Evolutionary conservation across 2,329 filamentous ascomycete species (phyloP).

Genomic region (Colletotrichum limetticola): DNA sequence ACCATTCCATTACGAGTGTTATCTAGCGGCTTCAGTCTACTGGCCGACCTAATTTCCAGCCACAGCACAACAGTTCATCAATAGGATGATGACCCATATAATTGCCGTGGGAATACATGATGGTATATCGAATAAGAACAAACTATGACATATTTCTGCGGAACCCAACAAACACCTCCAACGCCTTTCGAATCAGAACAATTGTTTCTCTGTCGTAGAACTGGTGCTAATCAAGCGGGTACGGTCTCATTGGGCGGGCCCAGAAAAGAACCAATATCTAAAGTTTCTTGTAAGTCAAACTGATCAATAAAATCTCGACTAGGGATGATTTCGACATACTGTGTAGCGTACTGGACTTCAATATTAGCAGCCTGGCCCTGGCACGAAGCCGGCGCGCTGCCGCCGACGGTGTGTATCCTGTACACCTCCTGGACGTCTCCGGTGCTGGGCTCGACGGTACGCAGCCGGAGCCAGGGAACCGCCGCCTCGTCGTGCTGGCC

Average conservation of each 20-base stretch:
- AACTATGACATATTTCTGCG: constrained; percentile 1
- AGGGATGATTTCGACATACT: constrained; percentile 68
- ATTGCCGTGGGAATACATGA: constrained; percentile 9
- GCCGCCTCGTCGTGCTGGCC: constrained; percentile 74
- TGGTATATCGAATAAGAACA: constrained; percentile 25
- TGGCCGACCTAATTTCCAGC: neutral
- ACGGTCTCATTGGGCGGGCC: neutral
- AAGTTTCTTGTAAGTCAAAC: constrained; percentile 21
- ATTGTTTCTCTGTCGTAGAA: neutral
- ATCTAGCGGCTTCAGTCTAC: constrained; percentile 6
- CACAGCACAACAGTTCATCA: neutral
- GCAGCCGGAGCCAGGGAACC: constrained; percentile 84
- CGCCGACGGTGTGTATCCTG: constrained; percentile 85
- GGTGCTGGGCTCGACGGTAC: constrained; percentile 63
- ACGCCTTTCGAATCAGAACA: constrained; percentile 16
- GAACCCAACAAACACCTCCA: neutral
- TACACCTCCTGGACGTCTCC: constrained; percentile 80
- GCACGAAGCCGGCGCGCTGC: constrained; percentile 79
- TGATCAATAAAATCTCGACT: constrained; percentile 36
- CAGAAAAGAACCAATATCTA: constrained; percentile 53
- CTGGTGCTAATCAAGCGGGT: neutral
- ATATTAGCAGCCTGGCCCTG: constrained; percentile 71
- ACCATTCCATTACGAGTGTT: constrained; percentile 14
- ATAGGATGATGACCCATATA: neutral
- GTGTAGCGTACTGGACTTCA: constrained; percentile 81